Evolutionary conservation across 148 eudicot genomes (phyloP), one percentile per base, ranked within the genome.

Genomic region (Rhododendron simsii): DNA sequence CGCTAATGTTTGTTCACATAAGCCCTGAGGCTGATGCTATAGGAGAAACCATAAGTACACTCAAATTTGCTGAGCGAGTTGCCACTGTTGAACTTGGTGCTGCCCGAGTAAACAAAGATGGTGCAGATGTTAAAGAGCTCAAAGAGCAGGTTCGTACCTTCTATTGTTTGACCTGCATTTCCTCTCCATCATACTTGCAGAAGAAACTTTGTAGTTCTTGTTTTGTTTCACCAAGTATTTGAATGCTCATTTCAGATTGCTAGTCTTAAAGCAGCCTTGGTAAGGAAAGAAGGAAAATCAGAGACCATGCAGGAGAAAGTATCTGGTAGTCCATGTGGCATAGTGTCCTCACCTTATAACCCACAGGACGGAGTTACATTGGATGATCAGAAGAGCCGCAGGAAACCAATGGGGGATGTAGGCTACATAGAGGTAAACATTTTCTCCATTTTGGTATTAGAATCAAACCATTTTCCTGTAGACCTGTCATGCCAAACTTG

Each of bases 51-150:
- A 88, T 97, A 81, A 97, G 99, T 81, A 97, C 99, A 20, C 96
- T 97, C 63, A 97, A 97, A 88, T 97, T 97, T 91, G 99, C 99
- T 28, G 99, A 97, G 88, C 93, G 99, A 76, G 99, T 97, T 55
- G 93, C 98, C 28, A 95, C 99, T 50, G 99, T 97, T 78, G 98
- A 97, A 89, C 99, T 97, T 78, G 99, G 99, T 83, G 98, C 98
- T 87, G 98, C 99, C 73, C 94, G 93, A 81, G 92, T 95, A 77
- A 95, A 97, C 84, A 97, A 93, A 89, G 98, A 94, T 78, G 73
- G 91, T 51, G 59, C 95, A 88, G 98, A 97, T 89, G 98, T 94
- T 59, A 97, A 94, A 87, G 99, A 95, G 83, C 99, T 97, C 51
- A 97, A 92, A 90, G 99, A 97, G 85, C 98, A 95, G 98, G 99